A percentile compares a stretch with the other conserved stretches of the same genome.
These are phyloP conservation scores for Umbelopsis sp. DNA, from an alignment of 192 early-diverging fungal genomes.

Conservation along the genomic window DNA sequence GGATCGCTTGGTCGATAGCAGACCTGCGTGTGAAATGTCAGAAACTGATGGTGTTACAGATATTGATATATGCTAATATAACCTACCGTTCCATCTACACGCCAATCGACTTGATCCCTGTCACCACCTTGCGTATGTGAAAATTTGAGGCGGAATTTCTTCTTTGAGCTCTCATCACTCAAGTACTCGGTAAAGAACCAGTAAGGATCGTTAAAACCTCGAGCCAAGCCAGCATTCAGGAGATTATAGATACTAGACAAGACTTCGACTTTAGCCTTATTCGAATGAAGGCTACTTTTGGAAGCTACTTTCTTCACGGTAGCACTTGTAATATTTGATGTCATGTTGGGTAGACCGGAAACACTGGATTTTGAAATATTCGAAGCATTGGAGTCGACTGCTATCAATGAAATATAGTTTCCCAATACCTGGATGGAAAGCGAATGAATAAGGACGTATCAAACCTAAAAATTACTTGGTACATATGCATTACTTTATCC, in stretches of 20 bases:
- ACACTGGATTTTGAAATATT: slow-evolving; percentile 29
- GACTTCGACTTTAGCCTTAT: slow-evolving; percentile 55
- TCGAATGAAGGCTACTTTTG: slow-evolving; percentile 31
- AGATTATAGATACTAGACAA: slow-evolving; percentile 60
- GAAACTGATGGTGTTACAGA: not conserved
- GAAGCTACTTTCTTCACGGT: slow-evolving; percentile 32
- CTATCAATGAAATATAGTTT: slow-evolving; percentile 63
- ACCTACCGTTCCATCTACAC: not conserved
- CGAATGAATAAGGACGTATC: not conserved
- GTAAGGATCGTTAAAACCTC: slow-evolving; percentile 44
- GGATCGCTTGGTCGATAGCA: slow-evolving; percentile 12
- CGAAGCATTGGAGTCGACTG: slow-evolving; percentile 53
- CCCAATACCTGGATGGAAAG: slow-evolving; percentile 50
- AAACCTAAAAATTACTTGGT: too few species aligned
- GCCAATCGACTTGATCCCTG: slow-evolving; percentile 10
- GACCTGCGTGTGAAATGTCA: not conserved
- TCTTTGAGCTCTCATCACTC: slow-evolving; percentile 42
- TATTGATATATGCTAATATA: not conserved
- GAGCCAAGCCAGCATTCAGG: slow-evolving; percentile 52
- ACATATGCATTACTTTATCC: slow-evolving; percentile 57
- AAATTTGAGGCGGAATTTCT: slow-evolving; percentile 31
- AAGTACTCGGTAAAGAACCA: slow-evolving; percentile 57
- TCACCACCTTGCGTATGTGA: not conserved
- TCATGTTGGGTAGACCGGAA: not conserved
- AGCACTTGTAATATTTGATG: not conserved